These are phyloP conservation scores for Tulasnella sp. DNA, from an alignment of 768 basidiomycete genomes.

Conservation along the genomic window DNA sequence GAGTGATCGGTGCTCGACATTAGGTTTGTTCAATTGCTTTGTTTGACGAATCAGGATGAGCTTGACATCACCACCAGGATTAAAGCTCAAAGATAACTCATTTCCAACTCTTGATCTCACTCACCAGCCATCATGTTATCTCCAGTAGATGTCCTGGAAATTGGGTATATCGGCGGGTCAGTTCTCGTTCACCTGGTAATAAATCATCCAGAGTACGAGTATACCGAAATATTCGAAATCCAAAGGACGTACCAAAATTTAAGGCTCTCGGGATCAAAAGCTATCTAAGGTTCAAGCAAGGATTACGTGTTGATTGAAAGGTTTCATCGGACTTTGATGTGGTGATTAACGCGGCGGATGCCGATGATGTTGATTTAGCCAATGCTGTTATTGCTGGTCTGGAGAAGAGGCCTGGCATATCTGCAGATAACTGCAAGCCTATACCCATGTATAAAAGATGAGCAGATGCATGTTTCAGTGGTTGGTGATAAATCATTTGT, in stretches of 20 bases:
- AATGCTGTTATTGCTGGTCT: constrained; percentile 20
- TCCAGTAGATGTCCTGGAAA: too few species aligned
- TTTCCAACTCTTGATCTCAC: too few species aligned
- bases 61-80: too few species aligned
- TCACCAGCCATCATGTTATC: too few species aligned
- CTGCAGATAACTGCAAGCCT: constrained; percentile 13
- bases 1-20: too few species aligned
- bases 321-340: constrained; percentile 18
- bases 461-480: too few species aligned
- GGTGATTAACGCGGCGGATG: constrained; percentile 22
- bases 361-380: constrained; percentile 21
- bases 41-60: too few species aligned
- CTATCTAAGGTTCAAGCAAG: constrained; percentile 12
- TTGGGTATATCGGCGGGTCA: constrained; percentile 21
- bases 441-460: constrained; percentile 23
- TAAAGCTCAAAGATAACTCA: too few species aligned
- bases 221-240: constrained; percentile 16
- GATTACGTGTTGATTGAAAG: constrained; percentile 15
- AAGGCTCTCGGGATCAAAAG: constrained; percentile 15
- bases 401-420: constrained; percentile 5
- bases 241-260: constrained; percentile 16
- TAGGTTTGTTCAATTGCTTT: too few species aligned
- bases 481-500: too few species aligned
- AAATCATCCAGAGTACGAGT: constrained; percentile 20
- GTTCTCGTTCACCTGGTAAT: constrained; percentile 29